Base-by-base conservation (phyloP, 345 rosid species). In the Brassica rapa region DNA sequence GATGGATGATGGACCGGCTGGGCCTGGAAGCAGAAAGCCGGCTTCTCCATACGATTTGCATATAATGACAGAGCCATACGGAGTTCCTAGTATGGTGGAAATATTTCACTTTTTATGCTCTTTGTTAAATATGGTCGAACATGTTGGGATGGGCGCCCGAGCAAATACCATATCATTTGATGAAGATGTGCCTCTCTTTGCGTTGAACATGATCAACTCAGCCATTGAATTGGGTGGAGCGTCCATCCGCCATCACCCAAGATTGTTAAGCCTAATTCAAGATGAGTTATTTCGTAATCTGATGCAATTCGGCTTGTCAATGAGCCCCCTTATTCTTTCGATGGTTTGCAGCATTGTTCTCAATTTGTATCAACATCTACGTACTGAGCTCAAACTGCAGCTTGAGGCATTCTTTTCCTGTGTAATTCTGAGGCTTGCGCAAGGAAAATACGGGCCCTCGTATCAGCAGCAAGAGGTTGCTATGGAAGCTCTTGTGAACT, bases 401-500 rank as follows among this genome's bases (percentile, higher is more conserved):
- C 93, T 95, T 33, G 98, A 95, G 86, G 99, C 99, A 71, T 95
- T 95, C 91, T 95, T 95, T 83, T 89, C 99, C 23, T 95, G 99
- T 82, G 94, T 95, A 80, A 85, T 93, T 80, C 81, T 95, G 85
- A 92, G 98, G 86, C 94, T 95, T 82, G 98, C 99, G 10, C 98
- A 95, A 88, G 92, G 98, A 81, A 93, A 86, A 84, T 87, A 86
- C 81, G 98, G 98, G 46, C 89, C 99, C 74, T 87, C 92, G 33
- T 91, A 91, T 77, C 97, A 90, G 87, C 99, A 93, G 85, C 99
- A 93, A 88, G 99, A 95, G 88, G 99, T 88, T 84, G 92, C 97
- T 69, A 95, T 95, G 99, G 99, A 93, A 84, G 96, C 99, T 81
- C 97, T 95, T 62, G 99, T 95, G 77, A 96, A 95, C 80, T 90